Evolutionary conservation across 108 stramenopile species (phyloP).

Genomic region (Seminavis robusta): DNA sequence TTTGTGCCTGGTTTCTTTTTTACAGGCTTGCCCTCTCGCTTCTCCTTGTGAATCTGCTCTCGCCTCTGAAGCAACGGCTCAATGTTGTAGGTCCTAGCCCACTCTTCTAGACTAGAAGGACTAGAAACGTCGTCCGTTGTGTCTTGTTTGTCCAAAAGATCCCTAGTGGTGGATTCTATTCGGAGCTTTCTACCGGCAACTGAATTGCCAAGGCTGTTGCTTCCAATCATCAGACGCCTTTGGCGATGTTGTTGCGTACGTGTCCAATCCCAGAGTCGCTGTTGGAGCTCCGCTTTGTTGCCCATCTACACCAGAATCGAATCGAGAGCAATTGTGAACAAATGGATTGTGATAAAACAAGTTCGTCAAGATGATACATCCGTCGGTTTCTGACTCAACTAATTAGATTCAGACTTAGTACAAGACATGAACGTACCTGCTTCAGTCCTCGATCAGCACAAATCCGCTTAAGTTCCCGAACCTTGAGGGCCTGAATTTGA

Average conservation of each 20-base stretch:
- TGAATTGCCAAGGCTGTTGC: neutral
- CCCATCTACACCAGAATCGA: conserved; percentile 32
- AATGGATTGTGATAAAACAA: too few species aligned
- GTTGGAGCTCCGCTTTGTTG: conserved; percentile 53
- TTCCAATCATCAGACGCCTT: neutral
- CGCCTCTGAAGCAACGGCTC: conserved; percentile 24
- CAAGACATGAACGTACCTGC: conserved; percentile 34
- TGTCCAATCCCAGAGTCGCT: conserved; percentile 57
- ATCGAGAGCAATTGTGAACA: too few species aligned
- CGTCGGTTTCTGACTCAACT: too few species aligned
- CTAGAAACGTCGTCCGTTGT: neutral
- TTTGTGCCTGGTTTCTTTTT: conserved; percentile 15
- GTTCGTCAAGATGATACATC: too few species aligned
- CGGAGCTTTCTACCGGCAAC: neutral
- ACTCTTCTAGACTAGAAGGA: conserved; percentile 38
- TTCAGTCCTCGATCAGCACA: conserved; percentile 48
- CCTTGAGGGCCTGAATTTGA: conserved; percentile 48
- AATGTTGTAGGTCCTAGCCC: conserved; percentile 33
- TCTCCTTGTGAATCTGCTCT: conserved; percentile 25
- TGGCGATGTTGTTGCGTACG: conserved; percentile 39
- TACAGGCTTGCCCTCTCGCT: conserved; percentile 6
- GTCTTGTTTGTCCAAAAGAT: neutral
- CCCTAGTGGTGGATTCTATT: neutral
- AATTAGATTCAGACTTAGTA: too few species aligned
- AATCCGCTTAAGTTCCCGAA: conserved; percentile 42